Percentiles rank a stretch among this genome's conserved stretches.
phyloP scores from a whole-genome alignment of 208 protist genomes.

The Leishmania gerbilli region DNA sequence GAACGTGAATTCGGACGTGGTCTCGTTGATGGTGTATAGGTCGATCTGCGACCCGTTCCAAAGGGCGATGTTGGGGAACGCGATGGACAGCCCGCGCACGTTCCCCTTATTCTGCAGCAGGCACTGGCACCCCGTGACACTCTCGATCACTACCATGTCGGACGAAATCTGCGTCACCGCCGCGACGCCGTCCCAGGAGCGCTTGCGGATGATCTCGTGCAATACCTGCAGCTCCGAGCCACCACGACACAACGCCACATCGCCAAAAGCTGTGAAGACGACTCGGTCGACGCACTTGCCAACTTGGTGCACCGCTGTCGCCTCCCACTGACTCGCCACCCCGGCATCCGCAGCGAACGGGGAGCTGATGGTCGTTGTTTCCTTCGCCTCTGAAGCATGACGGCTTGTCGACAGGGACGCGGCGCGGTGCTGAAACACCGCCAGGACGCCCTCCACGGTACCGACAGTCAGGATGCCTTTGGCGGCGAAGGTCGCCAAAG shows the following conservation, averaged over 20 bases:
- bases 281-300: conserved; percentile 65
- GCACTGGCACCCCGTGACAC: conserved; percentile 82
- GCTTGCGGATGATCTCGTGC: conserved; percentile 85
- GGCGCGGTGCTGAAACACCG: conserved; percentile 50
- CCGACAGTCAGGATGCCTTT: conserved; percentile 57
- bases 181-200: conserved; percentile 81
- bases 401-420: not conserved
- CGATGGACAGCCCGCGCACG: conserved; percentile 79
- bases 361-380: not conserved
- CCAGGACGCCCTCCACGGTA: conserved; percentile 70
- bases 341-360: conserved; percentile 21
- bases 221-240: conserved; percentile 76
- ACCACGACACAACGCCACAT: conserved; percentile 58
- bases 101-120: conserved; percentile 72
- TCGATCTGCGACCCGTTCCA: conserved; percentile 90
- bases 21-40: conserved; percentile 88
- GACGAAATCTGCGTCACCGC: conserved; percentile 88
- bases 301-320: conserved; percentile 69
- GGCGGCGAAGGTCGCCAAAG: conserved; percentile 39
- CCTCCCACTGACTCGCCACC: conserved; percentile 63
- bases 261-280: conserved; percentile 52
- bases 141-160: conserved; percentile 88
- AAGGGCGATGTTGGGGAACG: conserved; percentile 86
- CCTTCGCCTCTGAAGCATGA: not conserved
- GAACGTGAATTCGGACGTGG: conserved; percentile 67